phyloP scores from a whole-genome alignment of 1,284 basidiomycete species.

The Bjerkandera adusta region DNA sequence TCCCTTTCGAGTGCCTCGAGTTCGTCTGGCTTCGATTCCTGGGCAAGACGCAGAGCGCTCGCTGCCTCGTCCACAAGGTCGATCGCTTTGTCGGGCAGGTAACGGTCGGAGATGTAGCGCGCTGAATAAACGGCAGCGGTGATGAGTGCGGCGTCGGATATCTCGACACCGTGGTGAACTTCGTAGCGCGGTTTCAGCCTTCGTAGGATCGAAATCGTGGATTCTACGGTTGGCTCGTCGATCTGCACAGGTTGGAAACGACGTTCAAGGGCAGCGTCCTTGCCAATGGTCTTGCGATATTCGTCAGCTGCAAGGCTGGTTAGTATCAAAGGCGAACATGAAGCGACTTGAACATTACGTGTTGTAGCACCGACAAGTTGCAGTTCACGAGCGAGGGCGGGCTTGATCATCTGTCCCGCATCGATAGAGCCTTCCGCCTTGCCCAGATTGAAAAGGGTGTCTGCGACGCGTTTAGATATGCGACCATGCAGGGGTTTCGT shows the following conservation, averaged over 20 bases:
- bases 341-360: too few species aligned
- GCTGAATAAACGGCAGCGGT: conserved; percentile 84
- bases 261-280: conserved; percentile 90
- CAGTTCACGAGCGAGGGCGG: conserved; percentile 81
- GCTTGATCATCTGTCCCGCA: conserved; percentile 90
- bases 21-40: conserved; percentile 88
- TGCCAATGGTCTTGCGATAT: conserved; percentile 89
- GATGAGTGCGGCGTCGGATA: conserved; percentile 84
- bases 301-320: conserved; percentile 66
- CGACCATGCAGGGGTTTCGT: too few species aligned
- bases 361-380: conserved; percentile 89
- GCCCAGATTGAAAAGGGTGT: conserved; percentile 82
- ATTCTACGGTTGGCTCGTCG: conserved; percentile 84
- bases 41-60: conserved; percentile 83
- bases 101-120: conserved; percentile 85
- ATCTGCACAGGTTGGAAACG: conserved; percentile 89
- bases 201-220: conserved; percentile 86
- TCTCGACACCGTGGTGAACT: conserved; percentile 90
- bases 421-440: conserved; percentile 92
- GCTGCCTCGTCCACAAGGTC: conserved; percentile 91
- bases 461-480: too few species aligned
- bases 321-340: too few species aligned
- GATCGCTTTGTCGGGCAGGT: conserved; percentile 88
- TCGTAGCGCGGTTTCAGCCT: conserved; percentile 87
- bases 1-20: conserved; percentile 83